Percentiles rank a stretch among this genome's conserved stretches.
Conservation (phyloP, 2,329 filamentous ascomycete genomes). For the Cryphonectria naterciae region DNA sequence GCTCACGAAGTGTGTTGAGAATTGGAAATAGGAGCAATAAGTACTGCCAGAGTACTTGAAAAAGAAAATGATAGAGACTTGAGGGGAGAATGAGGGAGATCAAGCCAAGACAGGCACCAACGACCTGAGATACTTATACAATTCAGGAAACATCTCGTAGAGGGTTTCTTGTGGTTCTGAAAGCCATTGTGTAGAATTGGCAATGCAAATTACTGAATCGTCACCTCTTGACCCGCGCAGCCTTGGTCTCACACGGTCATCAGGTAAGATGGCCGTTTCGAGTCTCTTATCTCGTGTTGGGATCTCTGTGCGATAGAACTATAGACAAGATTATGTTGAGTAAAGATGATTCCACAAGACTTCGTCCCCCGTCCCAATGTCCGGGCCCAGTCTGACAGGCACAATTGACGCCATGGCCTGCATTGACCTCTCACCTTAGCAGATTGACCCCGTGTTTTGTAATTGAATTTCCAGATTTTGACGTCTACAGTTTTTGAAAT, state of each 20-base stretch:
- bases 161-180: background rate
- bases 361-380: background rate
- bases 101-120: background rate
- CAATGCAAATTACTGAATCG: background rate
- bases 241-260: background rate
- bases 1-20: background rate
- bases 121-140: background rate
- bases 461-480: background rate
- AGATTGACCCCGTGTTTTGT: background rate
- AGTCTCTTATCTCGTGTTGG: background rate
- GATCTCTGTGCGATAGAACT: background rate
- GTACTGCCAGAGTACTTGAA: background rate
- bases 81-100: background rate
- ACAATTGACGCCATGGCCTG: background rate
- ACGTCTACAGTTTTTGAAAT: background rate
- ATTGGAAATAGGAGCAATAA: background rate
- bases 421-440: background rate
- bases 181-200: background rate
- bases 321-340: background rate
- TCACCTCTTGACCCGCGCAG: background rate
- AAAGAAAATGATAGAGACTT: background rate
- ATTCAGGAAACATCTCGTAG: background rate
- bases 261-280: background rate
- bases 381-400: background rate
- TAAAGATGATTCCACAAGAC: background rate